These are phyloP conservation scores for Paramyrothecium sp. DNA, from an alignment of 2,329 filamentous ascomycete genomes.

Conservation along the genomic window DNA sequence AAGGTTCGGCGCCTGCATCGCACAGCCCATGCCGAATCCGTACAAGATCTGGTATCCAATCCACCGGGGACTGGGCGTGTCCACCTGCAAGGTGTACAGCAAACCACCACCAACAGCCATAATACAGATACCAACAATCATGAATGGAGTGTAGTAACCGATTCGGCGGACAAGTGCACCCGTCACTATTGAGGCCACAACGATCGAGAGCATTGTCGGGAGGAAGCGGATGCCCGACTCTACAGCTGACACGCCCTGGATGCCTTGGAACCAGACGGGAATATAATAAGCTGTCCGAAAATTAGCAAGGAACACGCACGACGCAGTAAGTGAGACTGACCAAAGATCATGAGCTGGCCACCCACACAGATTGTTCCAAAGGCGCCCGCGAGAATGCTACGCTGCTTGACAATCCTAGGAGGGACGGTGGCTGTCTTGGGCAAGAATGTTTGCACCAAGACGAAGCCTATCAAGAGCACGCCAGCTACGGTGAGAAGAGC, in stretches of 20 bases:
- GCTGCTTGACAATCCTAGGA: constrained; percentile 37
- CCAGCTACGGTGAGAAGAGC: constrained; percentile 38
- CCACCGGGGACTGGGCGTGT: constrained; percentile 17
- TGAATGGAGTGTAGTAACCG: constrained; percentile 41
- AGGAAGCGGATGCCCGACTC: constrained; percentile 26
- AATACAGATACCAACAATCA: constrained; percentile 31
- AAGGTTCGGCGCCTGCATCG: constrained; percentile 42
- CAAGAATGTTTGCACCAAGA: constrained; percentile 31
- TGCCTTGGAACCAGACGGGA: constrained; percentile 51
- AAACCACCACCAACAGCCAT: constrained; percentile 36
- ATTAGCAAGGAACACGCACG: not conserved
- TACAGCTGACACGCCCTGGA: constrained; percentile 30
- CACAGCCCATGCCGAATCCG: constrained; percentile 40
- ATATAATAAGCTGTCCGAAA: constrained; percentile 37
- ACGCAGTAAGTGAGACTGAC: not conserved
- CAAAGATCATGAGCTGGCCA: constrained; percentile 20
- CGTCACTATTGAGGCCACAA: constrained; percentile 22
- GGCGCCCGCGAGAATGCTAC: constrained; percentile 34
- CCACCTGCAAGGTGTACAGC: constrained; percentile 32
- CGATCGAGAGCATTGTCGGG: constrained; percentile 24
- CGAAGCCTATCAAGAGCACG: constrained; percentile 39
- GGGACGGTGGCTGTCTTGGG: constrained; percentile 38
- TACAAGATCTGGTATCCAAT: constrained; percentile 35
- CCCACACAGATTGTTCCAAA: constrained; percentile 22
- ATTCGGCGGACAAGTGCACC: constrained; percentile 23